Evolutionary conservation across 768 basidiomycete species (phyloP).

Genomic region (Plicaturopsis crispa): DNA sequence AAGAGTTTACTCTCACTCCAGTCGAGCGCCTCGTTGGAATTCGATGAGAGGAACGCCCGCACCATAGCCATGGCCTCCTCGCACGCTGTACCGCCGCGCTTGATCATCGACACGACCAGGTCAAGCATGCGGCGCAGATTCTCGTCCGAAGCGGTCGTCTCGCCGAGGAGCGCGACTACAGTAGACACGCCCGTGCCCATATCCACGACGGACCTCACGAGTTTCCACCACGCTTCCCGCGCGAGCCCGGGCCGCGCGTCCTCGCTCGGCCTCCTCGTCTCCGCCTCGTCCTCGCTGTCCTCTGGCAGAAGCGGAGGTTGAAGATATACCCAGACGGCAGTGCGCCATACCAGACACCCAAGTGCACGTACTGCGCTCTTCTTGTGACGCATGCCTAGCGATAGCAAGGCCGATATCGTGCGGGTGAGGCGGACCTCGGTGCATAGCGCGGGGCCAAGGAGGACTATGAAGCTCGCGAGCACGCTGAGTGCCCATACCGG

Average conservation of each 20-base stretch:
- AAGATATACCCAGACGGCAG: constrained; percentile 58
- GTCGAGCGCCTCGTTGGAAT: constrained; percentile 22
- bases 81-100: constrained; percentile 41
- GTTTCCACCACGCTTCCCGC: constrained; percentile 36
- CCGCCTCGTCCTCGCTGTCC: constrained; percentile 19
- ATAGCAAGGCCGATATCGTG: constrained; percentile 40
- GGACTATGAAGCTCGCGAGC: constrained; percentile 53
- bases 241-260: constrained; percentile 10
- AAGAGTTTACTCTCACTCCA: constrained; percentile 46
- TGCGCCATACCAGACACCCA: constrained; percentile 58
- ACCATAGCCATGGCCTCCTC: constrained; percentile 49
- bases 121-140: constrained; percentile 37
- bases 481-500: constrained; percentile 75
- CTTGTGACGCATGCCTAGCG: constrained; percentile 50
- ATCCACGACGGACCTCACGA: constrained; percentile 46
- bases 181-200: constrained; percentile 51
- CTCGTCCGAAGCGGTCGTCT: constrained; percentile 23
- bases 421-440: constrained; percentile 35
- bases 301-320: constrained; percentile 36
- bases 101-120: constrained; percentile 49
- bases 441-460: constrained; percentile 52
- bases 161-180: constrained; percentile 45
- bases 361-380: constrained; percentile 60
- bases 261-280: constrained; percentile 14
- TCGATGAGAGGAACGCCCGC: constrained; percentile 29